Percentiles rank a stretch among this genome's conserved stretches.
Evolutionary conservation across 805 yeast genomes (phyloP).

Genomic region (Candida namnaoensis): DNA sequence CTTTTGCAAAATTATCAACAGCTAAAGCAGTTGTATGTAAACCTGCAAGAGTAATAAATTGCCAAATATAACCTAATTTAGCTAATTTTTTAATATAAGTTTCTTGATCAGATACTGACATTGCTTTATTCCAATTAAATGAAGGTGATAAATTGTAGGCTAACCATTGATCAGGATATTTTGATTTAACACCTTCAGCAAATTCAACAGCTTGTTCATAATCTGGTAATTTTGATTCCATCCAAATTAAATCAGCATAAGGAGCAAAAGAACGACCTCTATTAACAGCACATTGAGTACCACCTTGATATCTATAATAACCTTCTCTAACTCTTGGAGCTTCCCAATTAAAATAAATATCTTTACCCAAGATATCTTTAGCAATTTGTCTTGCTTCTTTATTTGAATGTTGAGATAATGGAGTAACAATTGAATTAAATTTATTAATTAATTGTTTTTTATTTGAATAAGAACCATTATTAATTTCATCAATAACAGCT

Average conservation of each 20-base stretch:
- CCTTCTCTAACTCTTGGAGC: conserved; percentile 94
- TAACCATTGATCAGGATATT: conserved; percentile 87
- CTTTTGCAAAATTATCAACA: conserved; percentile 73
- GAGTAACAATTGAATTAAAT: conserved; percentile 63
- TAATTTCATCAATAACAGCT: conserved; percentile 81
- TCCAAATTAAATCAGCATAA: conserved; percentile 93
- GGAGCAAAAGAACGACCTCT: conserved; percentile 95
- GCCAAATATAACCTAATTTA: conserved; percentile 92
- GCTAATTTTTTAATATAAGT: conserved; percentile 84
- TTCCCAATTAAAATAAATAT: conserved; percentile 90
- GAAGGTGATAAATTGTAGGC: conserved; percentile 96
- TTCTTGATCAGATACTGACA: conserved; percentile 80
- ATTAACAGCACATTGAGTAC: conserved; percentile 95
- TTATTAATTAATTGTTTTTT: conserved; percentile 53
- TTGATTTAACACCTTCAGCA: conserved; percentile 80
- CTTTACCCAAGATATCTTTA: conserved; percentile 67
- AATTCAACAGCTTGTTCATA: conserved; percentile 90
- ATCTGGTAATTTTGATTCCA: conserved; percentile 96
- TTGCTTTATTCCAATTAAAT: conserved; percentile 95
- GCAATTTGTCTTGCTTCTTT: conserved; percentile 76
- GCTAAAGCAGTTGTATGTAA: conserved; percentile 94
- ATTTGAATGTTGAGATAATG: conserved; percentile 68
- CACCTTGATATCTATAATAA: conserved; percentile 91
- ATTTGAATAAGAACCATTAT: conserved; percentile 47
- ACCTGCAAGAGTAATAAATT: conserved; percentile 95